Evolutionary conservation across 1,139 yeast genomes (phyloP).

Genomic region (Blastobotrys apis): DNA sequence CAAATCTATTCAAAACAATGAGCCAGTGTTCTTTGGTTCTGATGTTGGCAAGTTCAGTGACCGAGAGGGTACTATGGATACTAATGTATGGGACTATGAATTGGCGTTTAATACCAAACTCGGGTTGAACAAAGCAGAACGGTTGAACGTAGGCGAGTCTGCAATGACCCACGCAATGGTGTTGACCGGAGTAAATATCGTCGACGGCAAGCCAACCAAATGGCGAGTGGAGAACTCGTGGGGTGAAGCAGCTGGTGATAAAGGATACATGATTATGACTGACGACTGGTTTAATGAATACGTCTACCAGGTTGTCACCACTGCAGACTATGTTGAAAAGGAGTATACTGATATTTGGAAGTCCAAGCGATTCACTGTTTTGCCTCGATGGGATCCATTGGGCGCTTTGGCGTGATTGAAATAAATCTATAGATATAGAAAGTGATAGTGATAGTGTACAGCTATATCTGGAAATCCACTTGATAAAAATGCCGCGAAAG

Average conservation of each 20-base stretch:
- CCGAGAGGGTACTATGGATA: constrained; percentile 52
- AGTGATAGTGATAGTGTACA: too few relatives aligned
- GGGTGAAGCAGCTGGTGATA: constrained; percentile 58
- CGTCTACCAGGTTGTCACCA: constrained; percentile 61
- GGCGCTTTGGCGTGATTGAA: constrained; percentile 69
- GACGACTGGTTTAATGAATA: constrained; percentile 65
- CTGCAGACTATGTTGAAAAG: constrained; percentile 45
- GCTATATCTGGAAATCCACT: too few relatives aligned
- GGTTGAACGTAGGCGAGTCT: constrained; percentile 54
- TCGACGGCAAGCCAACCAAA: constrained; percentile 50
- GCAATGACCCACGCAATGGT: constrained; percentile 71
- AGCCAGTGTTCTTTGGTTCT: constrained; percentile 67
- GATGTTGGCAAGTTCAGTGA: constrained; percentile 60
- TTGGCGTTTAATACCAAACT: constrained; percentile 52
- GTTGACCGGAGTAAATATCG: constrained; percentile 56
- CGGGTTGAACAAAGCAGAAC: constrained; percentile 48
- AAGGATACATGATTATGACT: constrained; percentile 61
- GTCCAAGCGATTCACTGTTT: constrained; percentile 45
- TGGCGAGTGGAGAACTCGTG: constrained; percentile 72
- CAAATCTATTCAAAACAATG: constrained; percentile 53
- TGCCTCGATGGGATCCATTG: constrained; percentile 66
- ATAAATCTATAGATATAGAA: too few relatives aligned
- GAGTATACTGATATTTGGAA: constrained; percentile 48
- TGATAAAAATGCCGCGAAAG: too few relatives aligned
- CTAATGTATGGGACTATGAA: constrained; percentile 50